A percentile compares a stretch with the other conserved stretches of the same genome.
Conservation (phyloP, 768 basidiomycete species). For the Termitomyces heimii region DNA sequence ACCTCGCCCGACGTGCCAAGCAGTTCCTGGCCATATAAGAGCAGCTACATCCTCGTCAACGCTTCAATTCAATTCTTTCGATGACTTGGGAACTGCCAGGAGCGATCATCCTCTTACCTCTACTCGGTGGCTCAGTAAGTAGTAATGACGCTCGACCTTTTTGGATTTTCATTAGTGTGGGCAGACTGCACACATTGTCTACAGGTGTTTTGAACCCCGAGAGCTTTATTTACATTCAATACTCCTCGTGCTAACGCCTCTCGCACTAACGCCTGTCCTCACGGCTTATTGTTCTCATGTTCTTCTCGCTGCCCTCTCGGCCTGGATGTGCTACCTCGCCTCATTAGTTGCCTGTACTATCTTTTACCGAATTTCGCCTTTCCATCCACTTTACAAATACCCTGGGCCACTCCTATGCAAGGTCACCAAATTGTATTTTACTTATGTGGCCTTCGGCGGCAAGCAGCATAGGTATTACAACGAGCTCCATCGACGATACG, state of each 20-base stretch:
- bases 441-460: slow-evolving; percentile 24
- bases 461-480: slow-evolving; percentile 37
- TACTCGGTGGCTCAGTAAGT: slow-evolving; percentile 1
- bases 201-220: slow-evolving; percentile 5
- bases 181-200: slow-evolving; percentile 9
- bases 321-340: slow-evolving; percentile 1
- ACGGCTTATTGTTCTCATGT: background rate
- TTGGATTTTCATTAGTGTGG: background rate
- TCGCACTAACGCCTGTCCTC: background rate
- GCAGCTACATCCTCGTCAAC: background rate
- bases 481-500: slow-evolving; percentile 43
- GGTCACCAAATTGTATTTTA: slow-evolving; percentile 31
- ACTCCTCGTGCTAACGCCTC: slow-evolving; percentile 4
- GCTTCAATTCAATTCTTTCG: no score
- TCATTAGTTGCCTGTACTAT: background rate
- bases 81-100: background rate
- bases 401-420: slow-evolving; percentile 40
- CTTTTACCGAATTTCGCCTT: slow-evolving; percentile 38
- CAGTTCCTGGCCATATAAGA: background rate
- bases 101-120: background rate
- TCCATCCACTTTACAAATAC: slow-evolving; percentile 39
- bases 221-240: background rate
- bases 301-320: background rate
- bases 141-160: background rate
- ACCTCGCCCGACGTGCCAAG: background rate